Evolutionary conservation across 2,329 filamentous ascomycete species (phyloP).

Genomic region (Gremmenia infestans): DNA sequence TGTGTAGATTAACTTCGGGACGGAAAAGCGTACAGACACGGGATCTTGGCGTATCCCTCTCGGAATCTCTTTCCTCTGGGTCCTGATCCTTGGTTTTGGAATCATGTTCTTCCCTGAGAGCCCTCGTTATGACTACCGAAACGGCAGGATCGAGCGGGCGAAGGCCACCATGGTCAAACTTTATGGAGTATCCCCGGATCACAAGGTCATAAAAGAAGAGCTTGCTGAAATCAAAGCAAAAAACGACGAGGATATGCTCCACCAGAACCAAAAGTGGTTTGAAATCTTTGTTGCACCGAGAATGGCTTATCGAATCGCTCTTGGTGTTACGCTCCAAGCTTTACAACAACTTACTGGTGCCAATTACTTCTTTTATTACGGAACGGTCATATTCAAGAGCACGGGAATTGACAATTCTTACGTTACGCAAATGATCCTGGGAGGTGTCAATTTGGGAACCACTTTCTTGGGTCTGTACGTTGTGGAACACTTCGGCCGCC

Average conservation of each 20-base stretch:
- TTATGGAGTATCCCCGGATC: constrained; percentile 41
- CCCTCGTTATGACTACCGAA: constrained; percentile 48
- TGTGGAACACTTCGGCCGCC: constrained; percentile 62
- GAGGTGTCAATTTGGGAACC: constrained; percentile 57
- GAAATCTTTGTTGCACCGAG: constrained; percentile 58
- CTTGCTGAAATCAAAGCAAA: constrained; percentile 41
- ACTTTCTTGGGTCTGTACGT: constrained; percentile 45
- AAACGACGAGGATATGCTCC: constrained; percentile 71
- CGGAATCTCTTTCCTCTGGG: constrained; percentile 47
- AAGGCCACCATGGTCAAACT: constrained; percentile 45
- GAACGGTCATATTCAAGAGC: constrained; percentile 59
- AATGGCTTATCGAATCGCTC: constrained; percentile 56
- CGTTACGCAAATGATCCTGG: constrained; percentile 60
- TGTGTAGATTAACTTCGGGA: constrained; percentile 43
- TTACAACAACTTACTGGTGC: constrained; percentile 63
- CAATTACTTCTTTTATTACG: constrained; percentile 57
- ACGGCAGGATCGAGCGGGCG: constrained; percentile 44
- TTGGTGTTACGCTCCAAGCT: constrained; percentile 60
- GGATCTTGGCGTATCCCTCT: constrained; percentile 59
- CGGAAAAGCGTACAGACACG: constrained; percentile 32
- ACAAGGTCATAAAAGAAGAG: constrained; percentile 39
- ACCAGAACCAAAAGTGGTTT: constrained; percentile 43
- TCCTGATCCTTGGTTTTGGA: constrained; percentile 46
- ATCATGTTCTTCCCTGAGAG: constrained; percentile 50
- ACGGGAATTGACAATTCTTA: constrained; percentile 56